Percentiles rank a stretch among this genome's conserved stretches.
Evolutionary conservation across 2,329 filamentous ascomycete genomes (phyloP).

Genomic region (Didymellaceae sp.): DNA sequence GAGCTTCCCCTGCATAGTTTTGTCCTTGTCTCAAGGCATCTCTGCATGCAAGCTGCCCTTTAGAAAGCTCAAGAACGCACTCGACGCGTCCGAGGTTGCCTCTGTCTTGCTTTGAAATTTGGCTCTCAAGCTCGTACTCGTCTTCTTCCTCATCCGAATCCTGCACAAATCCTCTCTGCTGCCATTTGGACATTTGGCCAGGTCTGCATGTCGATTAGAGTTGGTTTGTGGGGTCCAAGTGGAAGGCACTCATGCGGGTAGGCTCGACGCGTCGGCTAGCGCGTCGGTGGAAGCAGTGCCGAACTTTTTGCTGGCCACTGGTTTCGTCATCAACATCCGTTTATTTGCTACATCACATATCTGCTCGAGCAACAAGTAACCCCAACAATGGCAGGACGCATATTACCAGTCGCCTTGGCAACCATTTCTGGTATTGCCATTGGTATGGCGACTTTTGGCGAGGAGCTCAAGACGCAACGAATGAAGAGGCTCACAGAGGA

Average conservation of each 20-base stretch:
- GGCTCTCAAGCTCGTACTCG: slow-evolving; percentile 37
- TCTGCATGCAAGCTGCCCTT: neutral
- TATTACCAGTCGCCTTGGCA: slow-evolving; percentile 43
- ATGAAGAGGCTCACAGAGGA: slow-evolving; percentile 42
- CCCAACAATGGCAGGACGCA: slow-evolving; percentile 39
- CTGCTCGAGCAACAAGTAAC: neutral
- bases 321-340: slow-evolving; percentile 26
- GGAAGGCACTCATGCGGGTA: slow-evolving; percentile 22
- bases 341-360: neutral
- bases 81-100: slow-evolving; percentile 27
- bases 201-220: slow-evolving; percentile 43
- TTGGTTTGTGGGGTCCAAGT: slow-evolving; percentile 24
- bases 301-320: slow-evolving; percentile 23
- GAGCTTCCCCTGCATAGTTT: neutral
- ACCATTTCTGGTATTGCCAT: slow-evolving; percentile 41
- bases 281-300: slow-evolving; percentile 23
- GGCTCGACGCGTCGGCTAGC: slow-evolving; percentile 24
- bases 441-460: slow-evolving; percentile 43
- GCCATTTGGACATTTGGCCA: slow-evolving; percentile 57
- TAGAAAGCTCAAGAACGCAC: slow-evolving; percentile 21
- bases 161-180: slow-evolving; percentile 56
- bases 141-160: slow-evolving; percentile 60
- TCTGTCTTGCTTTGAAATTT: slow-evolving; percentile 21
- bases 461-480: slow-evolving; percentile 43
- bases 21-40: neutral